Evolutionary conservation across 2,329 filamentous ascomycete species (phyloP).

Genomic region (Cadophora malorum): DNA sequence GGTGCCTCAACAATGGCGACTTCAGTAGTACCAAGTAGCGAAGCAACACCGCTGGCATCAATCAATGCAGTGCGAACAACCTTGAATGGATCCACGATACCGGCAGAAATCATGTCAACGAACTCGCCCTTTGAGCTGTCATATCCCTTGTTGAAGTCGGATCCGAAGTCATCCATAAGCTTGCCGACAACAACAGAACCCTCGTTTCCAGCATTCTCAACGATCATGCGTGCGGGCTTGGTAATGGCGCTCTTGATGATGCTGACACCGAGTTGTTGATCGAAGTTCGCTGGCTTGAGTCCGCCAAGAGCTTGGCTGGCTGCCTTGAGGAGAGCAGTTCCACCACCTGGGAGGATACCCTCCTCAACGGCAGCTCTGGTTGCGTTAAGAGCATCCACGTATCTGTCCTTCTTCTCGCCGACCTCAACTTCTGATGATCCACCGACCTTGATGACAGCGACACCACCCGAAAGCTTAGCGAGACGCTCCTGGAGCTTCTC

Average conservation of each 20-base stretch:
- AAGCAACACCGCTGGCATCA: conserved; percentile 95
- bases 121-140: conserved; percentile 97
- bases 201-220: conserved; percentile 97
- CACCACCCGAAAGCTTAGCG: conserved; percentile 97
- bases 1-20: conserved; percentile 98
- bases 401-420: conserved; percentile 99
- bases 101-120: conserved; percentile 95
- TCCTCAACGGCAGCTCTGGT: conserved; percentile 98
- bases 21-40: conserved; percentile 95
- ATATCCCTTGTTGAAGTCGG: conserved; percentile 98
- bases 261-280: conserved; percentile 97
- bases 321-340: conserved; percentile 97
- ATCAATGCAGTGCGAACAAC: conserved; percentile 95
- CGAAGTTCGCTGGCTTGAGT: conserved; percentile 93
- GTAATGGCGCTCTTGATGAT: conserved; percentile 99
- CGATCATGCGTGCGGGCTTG: conserved; percentile 89
- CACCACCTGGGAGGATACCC: conserved; percentile 97
- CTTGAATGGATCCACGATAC: conserved; percentile 99
- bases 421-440: conserved; percentile 98
- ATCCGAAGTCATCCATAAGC: conserved; percentile 90
- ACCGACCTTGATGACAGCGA: conserved; percentile 99
- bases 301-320: conserved; percentile 83
- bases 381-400: conserved; percentile 97
- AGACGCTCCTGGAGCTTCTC: conserved; percentile 99
- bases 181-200: conserved; percentile 97